A percentile compares a stretch with the other conserved stretches of the same genome.
phyloP scores from a whole-genome alignment of 441 rosid genomes.

The Erodium texanum region DNA sequence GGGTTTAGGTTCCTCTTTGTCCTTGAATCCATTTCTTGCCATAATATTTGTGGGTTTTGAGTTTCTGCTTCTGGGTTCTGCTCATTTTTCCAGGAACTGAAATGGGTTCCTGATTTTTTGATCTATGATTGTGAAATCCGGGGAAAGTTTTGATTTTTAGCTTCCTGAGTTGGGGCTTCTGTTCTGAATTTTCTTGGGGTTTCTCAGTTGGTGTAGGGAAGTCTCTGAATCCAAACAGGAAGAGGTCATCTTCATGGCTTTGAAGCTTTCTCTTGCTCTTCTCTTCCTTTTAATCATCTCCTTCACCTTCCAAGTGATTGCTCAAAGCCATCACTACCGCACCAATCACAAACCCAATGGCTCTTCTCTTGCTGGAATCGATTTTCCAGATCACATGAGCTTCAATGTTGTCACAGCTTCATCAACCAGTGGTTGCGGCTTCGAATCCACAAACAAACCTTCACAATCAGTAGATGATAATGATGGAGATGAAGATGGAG shows the following conservation, averaged over 20 bases:
- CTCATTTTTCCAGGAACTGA: not conserved
- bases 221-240: conserved; percentile 18
- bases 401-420: conserved; percentile 64
- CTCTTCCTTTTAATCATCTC: conserved; percentile 27
- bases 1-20: not conserved
- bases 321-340: conserved; percentile 25
- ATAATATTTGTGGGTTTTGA: not conserved
- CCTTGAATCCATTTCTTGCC: conserved; percentile 1
- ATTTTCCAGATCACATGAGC: conserved; percentile 47
- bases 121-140: not conserved
- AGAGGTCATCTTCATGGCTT: conserved; percentile 35
- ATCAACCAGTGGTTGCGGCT: conserved; percentile 40
- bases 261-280: conserved; percentile 28
- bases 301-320: conserved; percentile 28
- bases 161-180: not conserved
- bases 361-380: conserved; percentile 51
- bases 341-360: conserved; percentile 23
- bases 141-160: not conserved
- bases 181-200: not conserved
- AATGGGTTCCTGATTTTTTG: not conserved
- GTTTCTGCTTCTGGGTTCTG: not conserved
- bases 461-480: conserved; percentile 20
- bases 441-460: conserved; percentile 29
- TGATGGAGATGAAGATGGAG: conserved; percentile 15
- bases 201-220: conserved; percentile 18